These are phyloP conservation scores for Russula griseocarnosa DNA, from an alignment of 768 basidiomycete species.

Conservation along the genomic window DNA sequence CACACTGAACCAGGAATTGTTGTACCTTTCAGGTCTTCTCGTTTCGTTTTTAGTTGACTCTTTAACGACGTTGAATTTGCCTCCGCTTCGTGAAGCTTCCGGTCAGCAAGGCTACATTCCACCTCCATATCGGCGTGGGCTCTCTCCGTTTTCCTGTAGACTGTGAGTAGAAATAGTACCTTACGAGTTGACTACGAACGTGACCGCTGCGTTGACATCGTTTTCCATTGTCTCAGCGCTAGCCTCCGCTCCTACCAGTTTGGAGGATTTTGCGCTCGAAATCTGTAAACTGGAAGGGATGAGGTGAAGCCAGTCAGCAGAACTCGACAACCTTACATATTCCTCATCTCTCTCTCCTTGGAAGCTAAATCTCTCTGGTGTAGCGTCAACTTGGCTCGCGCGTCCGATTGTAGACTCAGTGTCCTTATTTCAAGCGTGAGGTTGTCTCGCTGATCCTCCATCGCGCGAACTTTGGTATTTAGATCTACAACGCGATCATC, in stretches of 20 bases:
- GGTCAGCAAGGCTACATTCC: conserved; percentile 45
- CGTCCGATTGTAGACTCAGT: conserved; percentile 74
- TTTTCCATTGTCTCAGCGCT: conserved; percentile 66
- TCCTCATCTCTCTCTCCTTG: conserved; percentile 63
- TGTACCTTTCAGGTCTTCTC: conserved; percentile 59
- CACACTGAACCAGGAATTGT: conserved; percentile 10
- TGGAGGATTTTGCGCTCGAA: conserved; percentile 57
- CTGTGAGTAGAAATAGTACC: not conserved
- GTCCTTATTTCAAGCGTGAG: conserved; percentile 67
- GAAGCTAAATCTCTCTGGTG: conserved; percentile 63
- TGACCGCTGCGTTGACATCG: conserved; percentile 55
- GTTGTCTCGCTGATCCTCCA: conserved; percentile 67
- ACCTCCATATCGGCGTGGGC: conserved; percentile 50
- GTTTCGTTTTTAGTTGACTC: conserved; percentile 56
- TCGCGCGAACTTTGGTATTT: conserved; percentile 45
- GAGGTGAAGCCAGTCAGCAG: conserved; percentile 13
- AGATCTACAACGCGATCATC: conserved; percentile 61
- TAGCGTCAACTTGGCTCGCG: conserved; percentile 72
- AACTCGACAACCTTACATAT: conserved; percentile 48
- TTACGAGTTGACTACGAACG: conserved; percentile 42
- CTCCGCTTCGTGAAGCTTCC: conserved; percentile 60
- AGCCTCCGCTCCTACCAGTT: conserved; percentile 58
- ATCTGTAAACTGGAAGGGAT: conserved; percentile 53
- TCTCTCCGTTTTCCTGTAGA: conserved; percentile 60
- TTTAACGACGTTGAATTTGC: conserved; percentile 57